Evolutionary conservation across 768 basidiomycete species (phyloP), one percentile per base, ranked within the genome.

Genomic region (Vishniacozyma victoriae): DNA sequence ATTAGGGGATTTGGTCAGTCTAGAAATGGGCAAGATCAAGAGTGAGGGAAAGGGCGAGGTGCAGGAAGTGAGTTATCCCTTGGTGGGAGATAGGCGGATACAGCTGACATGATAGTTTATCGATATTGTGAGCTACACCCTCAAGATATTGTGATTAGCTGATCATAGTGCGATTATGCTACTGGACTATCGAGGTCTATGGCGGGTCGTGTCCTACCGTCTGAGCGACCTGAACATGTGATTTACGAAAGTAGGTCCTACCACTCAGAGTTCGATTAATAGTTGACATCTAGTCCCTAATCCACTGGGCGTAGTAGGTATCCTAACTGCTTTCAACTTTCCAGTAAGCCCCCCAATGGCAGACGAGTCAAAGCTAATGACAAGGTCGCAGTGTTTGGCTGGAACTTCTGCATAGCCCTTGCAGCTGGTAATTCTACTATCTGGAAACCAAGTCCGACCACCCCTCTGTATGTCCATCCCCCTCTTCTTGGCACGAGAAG

Each of bases 251-350:
- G 90, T 85, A 35, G 43, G 66, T 50, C 39, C 20, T 35, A 19
- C 13, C 18, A 41, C 27, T 25, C 47, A 41, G 43, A 25, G 15
- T 23, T 19, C 29, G 33, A 16, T 12, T 27, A 4, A 35, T 37
- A n/a, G 26, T 44, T 63, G 5, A 51, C 19, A 29, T 11, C 37
- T 70, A 90, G 88, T 93, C 3, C 86, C 92, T 7, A 95, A 95
- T 69, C 92, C 93, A 18, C 77, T 96, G 0, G 83, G 84, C 9
- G 76, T 82, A 2, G 76, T 85, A 7, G 79, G 75, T 1, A 81
- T 93, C 9, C 74, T 97, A 43, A 85, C 87, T 18, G 93, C 93
- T 0, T 96, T 95, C 77, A 97, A 97, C 71, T 97, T 96, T 69
- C 93, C 93, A 9, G 69, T 70, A 37, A 55, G 68, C 58, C 16